Conservation (phyloP, 345 rosid species). For the Cardamine chenopodiifolia region DNA sequence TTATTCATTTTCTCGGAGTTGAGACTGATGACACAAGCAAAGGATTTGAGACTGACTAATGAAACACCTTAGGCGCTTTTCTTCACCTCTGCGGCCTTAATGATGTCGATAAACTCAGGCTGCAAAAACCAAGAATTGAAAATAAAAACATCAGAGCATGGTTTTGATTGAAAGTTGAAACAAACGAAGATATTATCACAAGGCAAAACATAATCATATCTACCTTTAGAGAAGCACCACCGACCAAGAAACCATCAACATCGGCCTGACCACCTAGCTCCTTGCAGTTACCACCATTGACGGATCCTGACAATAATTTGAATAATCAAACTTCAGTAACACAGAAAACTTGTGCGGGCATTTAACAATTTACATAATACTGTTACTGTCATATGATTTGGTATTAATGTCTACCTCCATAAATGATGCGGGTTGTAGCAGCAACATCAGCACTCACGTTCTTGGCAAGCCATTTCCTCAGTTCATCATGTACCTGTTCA, state of each 20-base stretch:
- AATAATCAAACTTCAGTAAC: constrained; percentile 1
- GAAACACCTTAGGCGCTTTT: constrained; percentile 36
- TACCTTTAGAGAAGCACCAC: constrained; percentile 90
- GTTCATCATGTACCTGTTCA: constrained; percentile 71
- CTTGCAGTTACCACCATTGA: constrained; percentile 80
- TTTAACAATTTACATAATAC: background rate
- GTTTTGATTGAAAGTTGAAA: background rate
- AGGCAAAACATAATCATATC: background rate
- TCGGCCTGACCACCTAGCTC: constrained; percentile 74
- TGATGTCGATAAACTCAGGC: constrained; percentile 47
- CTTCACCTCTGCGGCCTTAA: constrained; percentile 46
- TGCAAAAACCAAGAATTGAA: background rate
- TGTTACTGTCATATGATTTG: background rate
- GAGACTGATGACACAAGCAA: background rate
- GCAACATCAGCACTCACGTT: constrained; percentile 72
- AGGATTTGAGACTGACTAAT: background rate
- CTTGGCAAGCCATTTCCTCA: constrained; percentile 84
- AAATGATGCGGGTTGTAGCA: constrained; percentile 74
- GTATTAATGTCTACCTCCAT: constrained; percentile 65
- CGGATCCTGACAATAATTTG: constrained; percentile 59
- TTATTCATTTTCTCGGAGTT: constrained; percentile 33
- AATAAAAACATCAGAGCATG: background rate
- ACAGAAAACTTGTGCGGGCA: background rate
- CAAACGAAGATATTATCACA: background rate
- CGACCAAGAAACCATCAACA: constrained; percentile 91